Percentiles rank a stretch among this genome's conserved stretches.
Conservation (phyloP, 116 monocot species). For the Dioscorea cayenensis region DNA sequence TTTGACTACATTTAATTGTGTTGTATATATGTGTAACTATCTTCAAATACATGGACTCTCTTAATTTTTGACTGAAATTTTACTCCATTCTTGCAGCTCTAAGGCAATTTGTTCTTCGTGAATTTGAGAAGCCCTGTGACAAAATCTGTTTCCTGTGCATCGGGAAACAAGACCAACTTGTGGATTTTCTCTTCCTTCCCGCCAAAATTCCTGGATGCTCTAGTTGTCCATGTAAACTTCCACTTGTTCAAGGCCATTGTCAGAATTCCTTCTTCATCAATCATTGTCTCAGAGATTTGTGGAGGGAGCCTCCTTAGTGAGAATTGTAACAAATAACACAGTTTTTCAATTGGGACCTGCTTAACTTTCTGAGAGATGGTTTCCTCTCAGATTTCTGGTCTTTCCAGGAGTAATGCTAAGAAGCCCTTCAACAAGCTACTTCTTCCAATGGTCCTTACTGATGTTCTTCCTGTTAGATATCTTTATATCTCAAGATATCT, state of each 20-base stretch:
- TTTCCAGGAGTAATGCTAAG: conserved; percentile 13
- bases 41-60: neutral
- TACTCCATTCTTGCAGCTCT: conserved; percentile 22
- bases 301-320: conserved; percentile 49
- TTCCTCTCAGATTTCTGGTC: conserved; percentile 42
- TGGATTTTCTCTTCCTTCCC: conserved; percentile 47
- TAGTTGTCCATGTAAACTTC: conserved; percentile 60
- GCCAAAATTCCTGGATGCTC: conserved; percentile 59
- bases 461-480: conserved; percentile 51
- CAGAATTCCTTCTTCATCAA: conserved; percentile 53
- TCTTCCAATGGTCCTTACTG: conserved; percentile 55
- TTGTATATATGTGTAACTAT: neutral
- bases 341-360: neutral
- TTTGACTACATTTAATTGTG: neutral
- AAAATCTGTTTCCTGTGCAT: conserved; percentile 80
- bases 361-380: conserved; percentile 52
- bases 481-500: no score
- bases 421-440: conserved; percentile 40
- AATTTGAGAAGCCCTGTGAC: conserved; percentile 68
- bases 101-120: conserved; percentile 70
- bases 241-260: conserved; percentile 90
- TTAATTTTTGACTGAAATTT: neutral
- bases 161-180: conserved; percentile 80
- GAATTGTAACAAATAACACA: neutral
- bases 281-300: conserved; percentile 32